These are phyloP conservation scores for Laetiporus sulphureus DNA, from an alignment of 1,284 basidiomycete species.

Conservation along the genomic window DNA sequence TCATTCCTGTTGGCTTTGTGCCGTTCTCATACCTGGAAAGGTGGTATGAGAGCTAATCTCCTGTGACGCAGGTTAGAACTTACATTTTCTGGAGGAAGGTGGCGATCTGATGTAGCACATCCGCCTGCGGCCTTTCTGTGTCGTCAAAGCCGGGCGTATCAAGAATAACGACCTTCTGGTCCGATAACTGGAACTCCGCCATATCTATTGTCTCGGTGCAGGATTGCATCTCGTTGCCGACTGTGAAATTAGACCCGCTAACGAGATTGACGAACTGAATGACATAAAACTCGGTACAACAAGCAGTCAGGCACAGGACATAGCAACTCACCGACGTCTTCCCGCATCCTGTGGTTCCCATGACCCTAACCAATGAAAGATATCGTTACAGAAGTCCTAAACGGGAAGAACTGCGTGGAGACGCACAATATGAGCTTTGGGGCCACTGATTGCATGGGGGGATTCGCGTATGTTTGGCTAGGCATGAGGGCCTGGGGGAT, in stretches of 20 bases:
- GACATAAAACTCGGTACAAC: too few relatives aligned
- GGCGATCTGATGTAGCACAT: conserved; percentile 25
- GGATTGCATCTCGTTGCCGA: conserved; percentile 12
- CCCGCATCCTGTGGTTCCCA: conserved; percentile 18
- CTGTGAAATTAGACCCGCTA: conserved; percentile 12
- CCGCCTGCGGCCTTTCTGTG: conserved; percentile 29
- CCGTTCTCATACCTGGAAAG: conserved; percentile 30
- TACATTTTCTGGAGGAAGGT: conserved; percentile 2
- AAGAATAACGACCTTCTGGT: conserved; percentile 10
- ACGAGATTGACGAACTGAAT: conserved; percentile 19
- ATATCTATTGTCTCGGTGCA: conserved; percentile 15
- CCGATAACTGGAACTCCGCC: conserved; percentile 8
- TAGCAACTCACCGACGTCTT: conserved; percentile 14
- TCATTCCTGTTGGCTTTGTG: conserved; percentile 40
- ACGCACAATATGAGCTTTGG: too few relatives aligned
- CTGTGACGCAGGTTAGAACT: not conserved
- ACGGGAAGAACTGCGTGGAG: too few relatives aligned
- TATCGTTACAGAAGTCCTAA: too few relatives aligned
- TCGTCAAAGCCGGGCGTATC: conserved; percentile 39
- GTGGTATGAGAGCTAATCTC: not conserved
- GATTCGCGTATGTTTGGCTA: too few relatives aligned
- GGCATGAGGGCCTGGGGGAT: too few relatives aligned
- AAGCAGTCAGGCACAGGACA: too few relatives aligned
- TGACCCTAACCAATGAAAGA: too few relatives aligned
- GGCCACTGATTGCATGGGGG: too few relatives aligned